These are phyloP conservation scores for Ophiocordyceps unilateralis DNA, from an alignment of 2,329 filamentous ascomycete genomes.

Conservation along the genomic window DNA sequence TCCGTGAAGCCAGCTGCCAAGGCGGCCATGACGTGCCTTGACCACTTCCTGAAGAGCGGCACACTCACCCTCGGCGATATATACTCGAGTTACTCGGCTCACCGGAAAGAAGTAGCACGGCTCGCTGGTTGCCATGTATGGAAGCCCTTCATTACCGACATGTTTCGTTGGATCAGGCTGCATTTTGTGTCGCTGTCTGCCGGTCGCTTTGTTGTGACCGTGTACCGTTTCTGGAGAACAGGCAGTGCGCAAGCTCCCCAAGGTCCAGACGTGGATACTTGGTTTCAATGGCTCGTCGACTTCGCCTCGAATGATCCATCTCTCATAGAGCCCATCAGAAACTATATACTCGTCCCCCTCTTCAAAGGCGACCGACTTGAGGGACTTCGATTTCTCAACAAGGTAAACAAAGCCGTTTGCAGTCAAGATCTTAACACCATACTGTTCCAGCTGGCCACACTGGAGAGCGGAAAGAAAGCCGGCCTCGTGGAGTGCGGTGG, in stretches of 20 bases:
- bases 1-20: conserved; percentile 49
- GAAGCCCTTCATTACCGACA: conserved; percentile 29
- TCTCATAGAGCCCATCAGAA: conserved; percentile 45
- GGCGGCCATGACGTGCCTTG: conserved; percentile 49
- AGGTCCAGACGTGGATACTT: conserved; percentile 21
- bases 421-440: conserved; percentile 31
- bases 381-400: conserved; percentile 38
- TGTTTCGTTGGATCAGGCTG: conserved; percentile 38
- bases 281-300: conserved; percentile 39
- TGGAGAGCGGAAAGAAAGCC: conserved; percentile 54
- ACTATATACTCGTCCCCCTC: conserved; percentile 44
- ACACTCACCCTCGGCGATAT: conserved; percentile 33
- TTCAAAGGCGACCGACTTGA: conserved; percentile 39
- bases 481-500: conserved; percentile 51
- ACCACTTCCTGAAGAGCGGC: conserved; percentile 46
- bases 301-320: conserved; percentile 29
- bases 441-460: conserved; percentile 45
- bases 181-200: conserved; percentile 41
- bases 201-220: conserved; percentile 41
- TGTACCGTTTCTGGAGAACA: conserved; percentile 30
- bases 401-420: conserved; percentile 32
- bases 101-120: conserved; percentile 11
- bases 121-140: conserved; percentile 18
- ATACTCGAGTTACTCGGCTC: conserved; percentile 22
- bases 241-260: conserved; percentile 8